Conservation (phyloP, 208 protist genomes). For the Crithidia brevicula region DNA sequence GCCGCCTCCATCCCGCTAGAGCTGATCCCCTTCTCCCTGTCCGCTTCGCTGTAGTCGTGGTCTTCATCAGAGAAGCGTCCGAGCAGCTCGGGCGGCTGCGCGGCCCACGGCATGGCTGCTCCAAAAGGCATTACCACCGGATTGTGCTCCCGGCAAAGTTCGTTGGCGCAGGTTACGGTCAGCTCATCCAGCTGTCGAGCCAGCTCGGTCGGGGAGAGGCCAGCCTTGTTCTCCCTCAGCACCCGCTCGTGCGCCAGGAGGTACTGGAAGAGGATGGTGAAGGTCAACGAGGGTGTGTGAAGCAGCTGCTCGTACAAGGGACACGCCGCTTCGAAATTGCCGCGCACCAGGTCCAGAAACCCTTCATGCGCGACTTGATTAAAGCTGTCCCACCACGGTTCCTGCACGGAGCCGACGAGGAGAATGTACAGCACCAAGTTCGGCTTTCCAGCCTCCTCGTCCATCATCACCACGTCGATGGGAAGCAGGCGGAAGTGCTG, state of each 20-base stretch:
- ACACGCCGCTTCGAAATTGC: constrained; percentile 13
- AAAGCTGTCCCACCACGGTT: constrained; percentile 25
- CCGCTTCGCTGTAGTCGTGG: neutral
- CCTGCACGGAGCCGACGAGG: constrained; percentile 26
- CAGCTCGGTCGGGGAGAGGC: constrained; percentile 20
- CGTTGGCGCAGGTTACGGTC: constrained; percentile 10
- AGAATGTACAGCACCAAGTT: constrained; percentile 38
- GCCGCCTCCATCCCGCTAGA: neutral
- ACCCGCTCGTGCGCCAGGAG: constrained; percentile 20
- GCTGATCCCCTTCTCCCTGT: neutral
- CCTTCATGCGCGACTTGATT: constrained; percentile 15
- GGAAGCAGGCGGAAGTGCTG: constrained; percentile 40
- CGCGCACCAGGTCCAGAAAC: constrained; percentile 24
- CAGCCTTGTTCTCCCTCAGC: constrained; percentile 12
- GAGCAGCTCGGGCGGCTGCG: neutral
- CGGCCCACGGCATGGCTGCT: constrained; percentile 8
- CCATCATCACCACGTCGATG: constrained; percentile 32
- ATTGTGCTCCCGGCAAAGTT: constrained; percentile 7
- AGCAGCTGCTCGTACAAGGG: constrained; percentile 9
- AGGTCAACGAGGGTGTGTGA: neutral
- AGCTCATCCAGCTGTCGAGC: constrained; percentile 28
- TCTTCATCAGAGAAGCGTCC: constrained; percentile 1
- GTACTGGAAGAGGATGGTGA: constrained; percentile 6
- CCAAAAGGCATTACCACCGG: constrained; percentile 12
- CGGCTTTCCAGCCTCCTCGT: constrained; percentile 14